These are phyloP conservation scores for Steccherinum ochraceum DNA, from an alignment of 768 basidiomycete species.

Conservation along the genomic window DNA sequence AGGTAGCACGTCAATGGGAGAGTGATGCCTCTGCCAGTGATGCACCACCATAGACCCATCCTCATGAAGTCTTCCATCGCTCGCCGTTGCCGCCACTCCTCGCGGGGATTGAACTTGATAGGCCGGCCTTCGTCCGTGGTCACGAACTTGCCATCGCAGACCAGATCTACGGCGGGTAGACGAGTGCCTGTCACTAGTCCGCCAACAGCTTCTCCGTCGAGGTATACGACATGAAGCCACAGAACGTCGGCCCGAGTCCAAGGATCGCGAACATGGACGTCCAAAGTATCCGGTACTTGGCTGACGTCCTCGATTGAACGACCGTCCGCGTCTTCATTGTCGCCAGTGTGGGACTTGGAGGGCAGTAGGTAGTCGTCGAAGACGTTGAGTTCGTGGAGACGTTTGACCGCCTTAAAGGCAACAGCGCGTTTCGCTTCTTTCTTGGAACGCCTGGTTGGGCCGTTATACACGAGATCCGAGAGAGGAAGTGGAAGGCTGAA, in stretches of 20 bases:
- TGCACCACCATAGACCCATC: conserved; percentile 65
- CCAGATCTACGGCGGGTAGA: conserved; percentile 43
- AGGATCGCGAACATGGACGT: conserved; percentile 58
- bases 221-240: conserved; percentile 57
- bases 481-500: conserved; percentile 54
- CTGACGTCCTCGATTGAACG: conserved; percentile 34
- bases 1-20: conserved; percentile 59
- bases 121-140: conserved; percentile 25
- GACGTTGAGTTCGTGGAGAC: conserved; percentile 61
- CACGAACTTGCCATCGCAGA: conserved; percentile 30
- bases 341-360: conserved; percentile 42
- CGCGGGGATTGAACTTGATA: conserved; percentile 36
- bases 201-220: conserved; percentile 44
- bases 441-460: conserved; percentile 60
- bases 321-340: conserved; percentile 50
- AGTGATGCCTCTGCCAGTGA: conserved; percentile 43
- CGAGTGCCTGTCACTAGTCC: conserved; percentile 64
- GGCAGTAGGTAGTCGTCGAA: conserved; percentile 83
- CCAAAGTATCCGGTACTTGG: conserved; percentile 46
- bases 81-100: conserved; percentile 40
- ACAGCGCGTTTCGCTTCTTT: conserved; percentile 79
- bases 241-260: conserved; percentile 52
- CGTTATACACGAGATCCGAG: conserved; percentile 47
- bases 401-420: conserved; percentile 72
- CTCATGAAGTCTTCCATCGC: conserved; percentile 64